Evolutionary conservation across 2,329 filamentous ascomycete species (phyloP).

Genomic region (Aspergillus luchuensis): DNA sequence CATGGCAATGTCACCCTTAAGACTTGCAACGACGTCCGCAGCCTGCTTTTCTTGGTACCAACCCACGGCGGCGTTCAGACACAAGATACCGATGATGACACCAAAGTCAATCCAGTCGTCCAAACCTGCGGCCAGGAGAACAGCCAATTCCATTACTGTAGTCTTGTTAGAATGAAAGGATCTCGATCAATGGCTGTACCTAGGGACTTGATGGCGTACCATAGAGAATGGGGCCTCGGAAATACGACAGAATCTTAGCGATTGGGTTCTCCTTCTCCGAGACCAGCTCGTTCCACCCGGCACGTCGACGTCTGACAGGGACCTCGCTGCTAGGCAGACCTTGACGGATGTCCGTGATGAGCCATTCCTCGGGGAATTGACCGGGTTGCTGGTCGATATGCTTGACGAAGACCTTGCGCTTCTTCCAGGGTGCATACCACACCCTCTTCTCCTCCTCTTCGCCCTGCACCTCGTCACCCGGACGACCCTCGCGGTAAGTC

Average conservation of each 20-base stretch:
- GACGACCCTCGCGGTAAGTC: conserved; percentile 60
- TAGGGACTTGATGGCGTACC: conserved; percentile 53
- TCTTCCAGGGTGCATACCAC: conserved; percentile 63
- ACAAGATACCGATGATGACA: conserved; percentile 74
- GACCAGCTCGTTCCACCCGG: conserved; percentile 73
- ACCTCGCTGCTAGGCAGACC: conserved; percentile 64
- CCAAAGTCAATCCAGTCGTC: conserved; percentile 76
- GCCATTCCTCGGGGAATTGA: conserved; percentile 65
- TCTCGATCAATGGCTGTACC: background rate
- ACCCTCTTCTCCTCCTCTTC: conserved; percentile 53
- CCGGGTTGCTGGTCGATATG: conserved; percentile 28
- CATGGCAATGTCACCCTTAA: conserved; percentile 80
- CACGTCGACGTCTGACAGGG: conserved; percentile 62
- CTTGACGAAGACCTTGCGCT: conserved; percentile 35
- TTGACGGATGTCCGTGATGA: conserved; percentile 67
- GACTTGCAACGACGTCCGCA: conserved; percentile 71
- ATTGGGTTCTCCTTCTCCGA: conserved; percentile 77
- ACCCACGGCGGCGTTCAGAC: conserved; percentile 74
- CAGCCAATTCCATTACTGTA: conserved; percentile 71
- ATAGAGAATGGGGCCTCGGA: conserved; percentile 74
- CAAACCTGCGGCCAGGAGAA: conserved; percentile 71
- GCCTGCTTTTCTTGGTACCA: conserved; percentile 84
- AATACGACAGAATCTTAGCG: conserved; percentile 72
- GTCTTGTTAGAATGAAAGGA: conserved; percentile 17
- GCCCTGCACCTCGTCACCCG: conserved; percentile 41